Base-by-base conservation (phyloP, 257 asterid genomes). In the Cruciata laevipes region DNA sequence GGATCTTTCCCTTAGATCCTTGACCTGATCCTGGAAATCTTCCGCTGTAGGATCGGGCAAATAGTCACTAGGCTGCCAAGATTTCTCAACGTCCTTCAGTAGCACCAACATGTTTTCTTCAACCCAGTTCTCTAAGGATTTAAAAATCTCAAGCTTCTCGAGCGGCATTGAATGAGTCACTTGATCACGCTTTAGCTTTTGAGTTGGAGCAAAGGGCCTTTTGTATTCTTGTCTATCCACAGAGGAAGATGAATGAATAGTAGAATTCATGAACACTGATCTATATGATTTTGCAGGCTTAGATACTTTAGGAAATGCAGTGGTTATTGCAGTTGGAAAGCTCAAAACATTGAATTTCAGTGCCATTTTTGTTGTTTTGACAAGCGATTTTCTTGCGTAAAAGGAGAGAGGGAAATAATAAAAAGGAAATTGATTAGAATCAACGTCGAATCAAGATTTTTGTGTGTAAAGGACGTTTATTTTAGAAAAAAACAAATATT, bases 191-290 rank as follows among this genome's bases (percentile, higher is more conserved):
- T 74, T 83, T 23, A 87, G 82, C 83, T 89, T 85, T 40, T 80
- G 59, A 6, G 91, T 94, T 42, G 94, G 84, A 27, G 77, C 35
- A 68, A 75, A 83, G 32, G 87, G 78, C 76, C 83, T 84, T 60
- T 83, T 84, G 7, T 3, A 63, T 2, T 68, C 82, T 64, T 67
- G 73, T 27, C 53, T 79, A 35, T 80, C 81, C 70, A 88, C 80
- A 78, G 63, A 73, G n/a, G 86, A 73, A n/a, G 87, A 87, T 42
- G 85, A 65, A 70, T 75, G 88, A 21, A 80, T 61, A 33, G 90
- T 77, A 33, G 95, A 85, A 63, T 87, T 86, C 95, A 83, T 83
- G 75, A 73, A 75, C 70, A 79, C 88, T n/a, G n/a, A n/a, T 67
- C 77, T 71, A 75, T 2, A 27, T 27, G 30, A 27, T 27, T 2